Base-by-base conservation (phyloP, 345 rosid genomes). In the Gossypium mustelinum region DNA sequence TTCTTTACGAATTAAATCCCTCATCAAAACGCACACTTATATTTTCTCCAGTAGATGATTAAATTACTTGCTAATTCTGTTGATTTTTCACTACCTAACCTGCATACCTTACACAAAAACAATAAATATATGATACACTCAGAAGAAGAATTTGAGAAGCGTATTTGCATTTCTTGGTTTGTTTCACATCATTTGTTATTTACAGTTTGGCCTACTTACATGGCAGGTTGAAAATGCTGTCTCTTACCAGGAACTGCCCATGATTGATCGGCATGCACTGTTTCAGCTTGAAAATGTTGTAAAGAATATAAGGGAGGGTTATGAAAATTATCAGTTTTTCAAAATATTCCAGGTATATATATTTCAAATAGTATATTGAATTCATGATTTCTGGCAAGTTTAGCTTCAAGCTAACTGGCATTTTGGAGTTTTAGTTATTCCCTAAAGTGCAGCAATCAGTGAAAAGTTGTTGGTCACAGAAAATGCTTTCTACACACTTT, bases 281-380 rank as follows among this genome's bases (percentile, higher is more conserved):
- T 92, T 77, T 84, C 98, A 92, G 86, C 90, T 94, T 71, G 97
- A 87, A 81, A 91, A 89, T 86, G 87, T 92, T 78, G 94, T 88
- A 56, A 85, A 78, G 81, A 88, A 86, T 85, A 87, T 90, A 59
- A 77, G 83, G 82, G 91, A 87, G 76, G 82, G 91, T 67, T 94
- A 92, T 47, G 97, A 92, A 69, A 89, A 82, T 84, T 89, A 90
- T 83, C 97, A 88, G 77, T 89, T 94, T 81, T 90, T 89, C 83
- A 92, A 89, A 82, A 92, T 92, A 81, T 94, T 90, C 84, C 97
- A 94, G 97, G 98, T 92, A 78, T 13, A 18, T 56, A 56, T 27
- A 13, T 29, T 41, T 62, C 16, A 8, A 51, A 27, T 24, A 25
- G 10, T 70, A 50, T 20, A 41, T n/a, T 27, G 58, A 29, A 43